A percentile compares a stretch with the other conserved stretches of the same genome.
Evolutionary conservation across 2,329 filamentous ascomycete species (phyloP).

Genomic region (Penicillium sp.): DNA sequence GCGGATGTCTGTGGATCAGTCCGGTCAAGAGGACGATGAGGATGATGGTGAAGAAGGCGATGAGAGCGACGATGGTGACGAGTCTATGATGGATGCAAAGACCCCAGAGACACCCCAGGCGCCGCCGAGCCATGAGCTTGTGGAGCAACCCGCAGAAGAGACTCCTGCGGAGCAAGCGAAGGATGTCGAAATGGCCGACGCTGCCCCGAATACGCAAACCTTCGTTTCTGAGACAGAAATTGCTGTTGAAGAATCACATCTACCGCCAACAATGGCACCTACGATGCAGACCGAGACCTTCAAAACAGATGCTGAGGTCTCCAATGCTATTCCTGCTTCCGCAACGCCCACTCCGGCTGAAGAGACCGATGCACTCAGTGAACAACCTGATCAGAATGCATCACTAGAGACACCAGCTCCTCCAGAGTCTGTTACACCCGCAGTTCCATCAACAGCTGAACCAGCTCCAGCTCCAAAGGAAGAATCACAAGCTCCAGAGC

Average conservation of each 20-base stretch:
- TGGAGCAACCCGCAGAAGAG: slow-evolving; percentile 20
- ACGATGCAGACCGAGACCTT: slow-evolving; percentile 2
- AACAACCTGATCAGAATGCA: not conserved
- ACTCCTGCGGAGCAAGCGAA: slow-evolving; percentile 22
- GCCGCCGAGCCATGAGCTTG: slow-evolving; percentile 31
- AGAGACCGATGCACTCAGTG: not conserved
- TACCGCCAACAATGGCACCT: slow-evolving; percentile 4
- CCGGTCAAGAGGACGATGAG: slow-evolving; percentile 52
- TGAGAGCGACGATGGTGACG: slow-evolving; percentile 57
- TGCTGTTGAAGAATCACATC: slow-evolving; percentile 1
- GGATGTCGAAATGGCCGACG: slow-evolving; percentile 30
- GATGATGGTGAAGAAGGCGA: slow-evolving; percentile 54
- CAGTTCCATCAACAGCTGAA: slow-evolving; percentile 5
- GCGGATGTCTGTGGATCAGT: slow-evolving; percentile 46
- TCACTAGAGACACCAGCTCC: not conserved
- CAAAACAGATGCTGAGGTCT: slow-evolving; percentile 7
- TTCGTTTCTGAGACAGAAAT: slow-evolving; percentile 10
- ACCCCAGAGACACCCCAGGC: slow-evolving; percentile 45
- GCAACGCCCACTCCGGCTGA: slow-evolving; percentile 5
- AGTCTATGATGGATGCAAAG: slow-evolving; percentile 51
- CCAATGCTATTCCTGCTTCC: slow-evolving; percentile 14
- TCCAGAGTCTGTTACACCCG: slow-evolving; percentile 5
- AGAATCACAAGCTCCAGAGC: slow-evolving; percentile 13
- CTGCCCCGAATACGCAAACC: slow-evolving; percentile 16
- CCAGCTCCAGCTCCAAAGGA: slow-evolving; percentile 3